These are phyloP conservation scores for Amesomyces nigricolor DNA, from an alignment of 2,329 filamentous ascomycete species.

Conservation along the genomic window DNA sequence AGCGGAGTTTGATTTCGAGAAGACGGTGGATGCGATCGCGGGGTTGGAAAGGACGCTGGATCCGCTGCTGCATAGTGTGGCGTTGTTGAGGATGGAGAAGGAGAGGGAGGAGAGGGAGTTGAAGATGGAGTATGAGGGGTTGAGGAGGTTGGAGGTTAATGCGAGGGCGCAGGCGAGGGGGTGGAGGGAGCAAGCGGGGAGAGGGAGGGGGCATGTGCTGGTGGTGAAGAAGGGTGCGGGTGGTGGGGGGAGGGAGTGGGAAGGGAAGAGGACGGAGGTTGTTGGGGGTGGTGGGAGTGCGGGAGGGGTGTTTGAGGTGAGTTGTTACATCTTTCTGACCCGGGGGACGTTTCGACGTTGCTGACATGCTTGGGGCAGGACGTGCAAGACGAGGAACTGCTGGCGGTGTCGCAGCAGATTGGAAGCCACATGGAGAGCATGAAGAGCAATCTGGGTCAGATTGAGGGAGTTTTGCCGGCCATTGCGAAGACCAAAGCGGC, in stretches of 20 bases:
- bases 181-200: slow-evolving; percentile 41
- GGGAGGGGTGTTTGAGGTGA: slow-evolving; percentile 31
- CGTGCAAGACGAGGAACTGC: slow-evolving; percentile 40
- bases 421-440: slow-evolving; percentile 53
- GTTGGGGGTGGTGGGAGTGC: slow-evolving; percentile 6
- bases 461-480: slow-evolving; percentile 46
- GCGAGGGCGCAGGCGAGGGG: slow-evolving; percentile 49
- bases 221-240: slow-evolving; percentile 35
- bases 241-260: not conserved
- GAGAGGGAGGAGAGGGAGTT: slow-evolving; percentile 51
- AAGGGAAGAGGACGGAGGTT: slow-evolving; percentile 10
- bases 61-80: slow-evolving; percentile 56
- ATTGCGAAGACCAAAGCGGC: slow-evolving; percentile 45
- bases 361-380: slow-evolving; percentile 27
- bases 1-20: slow-evolving; percentile 61
- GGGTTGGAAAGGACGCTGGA: slow-evolving; percentile 54
- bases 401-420: slow-evolving; percentile 44
- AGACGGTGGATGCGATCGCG: slow-evolving; percentile 53
- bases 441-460: slow-evolving; percentile 47
- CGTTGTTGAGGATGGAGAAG: slow-evolving; percentile 54
- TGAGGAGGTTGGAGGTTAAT: slow-evolving; percentile 50
- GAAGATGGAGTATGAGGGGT: slow-evolving; percentile 48
- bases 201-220: slow-evolving; percentile 45
- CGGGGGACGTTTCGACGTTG: not conserved
- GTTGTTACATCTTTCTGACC: slow-evolving; percentile 1